Evolutionary conservation across 2,329 filamentous ascomycete genomes (phyloP), one percentile per base, ranked within the genome.

Genomic region (Aspergillus transmontanensis): DNA sequence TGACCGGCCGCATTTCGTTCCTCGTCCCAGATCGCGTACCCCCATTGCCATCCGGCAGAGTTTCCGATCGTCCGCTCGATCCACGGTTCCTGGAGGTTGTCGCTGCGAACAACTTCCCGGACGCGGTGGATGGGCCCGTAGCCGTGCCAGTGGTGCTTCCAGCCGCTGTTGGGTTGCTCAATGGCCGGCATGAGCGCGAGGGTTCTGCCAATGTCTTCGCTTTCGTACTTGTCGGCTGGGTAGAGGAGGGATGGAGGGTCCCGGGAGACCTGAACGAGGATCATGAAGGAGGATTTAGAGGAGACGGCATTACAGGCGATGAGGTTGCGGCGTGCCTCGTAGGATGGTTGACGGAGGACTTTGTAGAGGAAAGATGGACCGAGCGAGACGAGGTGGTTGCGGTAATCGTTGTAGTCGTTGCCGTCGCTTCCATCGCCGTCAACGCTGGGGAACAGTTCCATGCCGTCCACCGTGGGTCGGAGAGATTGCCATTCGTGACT

Each of bases 1-100:
- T 39, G 32, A 23, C 32, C 32, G 6, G n/a, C 26, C 10, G 34
- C 14, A 26, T 41, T 39, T 16, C 51, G 28, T n/a, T 54, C 51
- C 51, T 54, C 51, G 26, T 65, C 64, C 61, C 58, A 70, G 89
- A 84, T 3, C 89, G 89, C 78, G 94, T 64, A 66, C 2, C 64
- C 64, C 59, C 59, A 64, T 50, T 64, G 41, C 64, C 64, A 66
- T 3, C 64, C 64, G 19, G 59, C 32, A 19, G 58, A 59, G 41
- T 65, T 34, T 6, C 61, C 64, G 14, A 62, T 61, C 36, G 45
- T 61, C 7, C 61, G 59, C 26, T 39, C 46, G 0, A 39, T 16
- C 39, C 32, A 30, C 21, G 21, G 61, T 34, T 55, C 32, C 30
- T 43, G 45, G 54, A 3, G 51, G 26, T 21, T 23, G 12, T 39